Conservation (phyloP, 306 rosid species). For the Quercus rubra region DNA sequence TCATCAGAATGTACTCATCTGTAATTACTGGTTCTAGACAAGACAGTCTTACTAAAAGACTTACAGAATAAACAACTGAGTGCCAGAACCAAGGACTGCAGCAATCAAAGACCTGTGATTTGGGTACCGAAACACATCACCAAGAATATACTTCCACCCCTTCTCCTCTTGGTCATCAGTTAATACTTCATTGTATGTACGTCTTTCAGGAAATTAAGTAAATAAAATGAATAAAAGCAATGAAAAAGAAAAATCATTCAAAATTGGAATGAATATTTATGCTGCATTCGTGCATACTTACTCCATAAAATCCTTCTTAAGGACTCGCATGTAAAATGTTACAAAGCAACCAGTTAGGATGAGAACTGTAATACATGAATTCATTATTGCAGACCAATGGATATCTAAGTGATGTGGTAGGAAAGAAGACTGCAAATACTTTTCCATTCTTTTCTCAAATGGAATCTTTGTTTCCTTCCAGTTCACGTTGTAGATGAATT, state of each 20-base stretch:
- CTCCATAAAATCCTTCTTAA: conserved; percentile 98
- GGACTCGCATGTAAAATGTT: conserved; percentile 93
- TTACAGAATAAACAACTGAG: conserved; percentile 90
- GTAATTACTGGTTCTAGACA: neutral
- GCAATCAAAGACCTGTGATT: conserved; percentile 72
- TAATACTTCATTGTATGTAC: conserved; percentile 93
- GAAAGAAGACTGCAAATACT: conserved; percentile 88
- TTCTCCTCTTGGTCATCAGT: conserved; percentile 99
- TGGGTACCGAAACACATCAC: conserved; percentile 94
- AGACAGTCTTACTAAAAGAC: conserved; percentile 26
- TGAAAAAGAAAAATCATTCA: neutral
- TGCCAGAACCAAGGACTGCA: conserved; percentile 93
- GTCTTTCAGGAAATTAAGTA: conserved; percentile 35
- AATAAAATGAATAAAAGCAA: neutral
- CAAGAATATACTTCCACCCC: conserved; percentile 97
- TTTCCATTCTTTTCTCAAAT: conserved; percentile 91
- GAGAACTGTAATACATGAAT: conserved; percentile 91
- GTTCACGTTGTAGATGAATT: conserved; percentile 76
- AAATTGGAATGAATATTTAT: neutral
- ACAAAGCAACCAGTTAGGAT: conserved; percentile 96
- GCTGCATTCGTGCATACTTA: conserved; percentile 30
- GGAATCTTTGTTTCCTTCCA: conserved; percentile 82
- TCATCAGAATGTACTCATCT: neutral
- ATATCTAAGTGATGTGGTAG: conserved; percentile 89
- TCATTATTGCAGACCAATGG: conserved; percentile 93